Percentiles rank a stretch among this genome's conserved stretches.
These are phyloP conservation scores for Ogataea paradorogensis DNA, from an alignment of 805 yeast genomes.

Conservation along the genomic window DNA sequence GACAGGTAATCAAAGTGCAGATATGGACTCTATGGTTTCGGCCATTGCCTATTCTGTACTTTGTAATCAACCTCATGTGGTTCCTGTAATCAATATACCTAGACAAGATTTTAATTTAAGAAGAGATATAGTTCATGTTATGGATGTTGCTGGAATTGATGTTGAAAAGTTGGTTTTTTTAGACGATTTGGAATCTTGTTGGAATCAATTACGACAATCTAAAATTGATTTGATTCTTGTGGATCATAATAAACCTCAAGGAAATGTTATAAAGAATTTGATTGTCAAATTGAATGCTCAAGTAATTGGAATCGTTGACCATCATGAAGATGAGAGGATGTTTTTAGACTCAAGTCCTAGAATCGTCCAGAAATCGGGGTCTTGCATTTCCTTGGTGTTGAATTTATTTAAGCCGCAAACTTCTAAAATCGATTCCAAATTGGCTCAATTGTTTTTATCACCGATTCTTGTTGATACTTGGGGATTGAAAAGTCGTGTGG, in stretches of 20 bases:
- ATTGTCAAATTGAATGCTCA: conserved; percentile 26
- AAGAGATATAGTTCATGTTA: conserved; percentile 62
- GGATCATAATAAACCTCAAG: conserved; percentile 76
- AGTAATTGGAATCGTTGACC: conserved; percentile 73
- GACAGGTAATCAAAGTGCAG: conserved; percentile 83
- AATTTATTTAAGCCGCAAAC: conserved; percentile 36
- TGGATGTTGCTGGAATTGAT: conserved; percentile 46
- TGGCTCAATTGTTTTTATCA: conserved; percentile 46
- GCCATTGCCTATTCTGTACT: conserved; percentile 73
- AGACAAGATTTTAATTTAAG: conserved; percentile 63
- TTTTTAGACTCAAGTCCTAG: conserved; percentile 57
- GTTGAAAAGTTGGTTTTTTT: conserved; percentile 52
- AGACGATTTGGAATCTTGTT: conserved; percentile 54
- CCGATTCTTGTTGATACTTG: conserved; percentile 79
- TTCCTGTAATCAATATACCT: conserved; percentile 80
- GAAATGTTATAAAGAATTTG: conserved; percentile 36
- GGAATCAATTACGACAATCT: conserved; percentile 8
- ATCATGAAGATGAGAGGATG: conserved; percentile 70
- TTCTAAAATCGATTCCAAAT: conserved; percentile 8
- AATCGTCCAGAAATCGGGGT: conserved; percentile 60
- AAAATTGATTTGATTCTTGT: conserved; percentile 57
- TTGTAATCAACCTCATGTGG: conserved; percentile 21
- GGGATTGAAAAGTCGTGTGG: conserved; percentile 62
- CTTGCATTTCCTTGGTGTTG: conserved; percentile 75
- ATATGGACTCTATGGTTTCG: conserved; percentile 82